Percentiles rank a stretch among this genome's conserved stretches.
phyloP scores from a whole-genome alignment of 2,329 filamentous ascomycete genomes.

The Coleophoma crateriformis region DNA sequence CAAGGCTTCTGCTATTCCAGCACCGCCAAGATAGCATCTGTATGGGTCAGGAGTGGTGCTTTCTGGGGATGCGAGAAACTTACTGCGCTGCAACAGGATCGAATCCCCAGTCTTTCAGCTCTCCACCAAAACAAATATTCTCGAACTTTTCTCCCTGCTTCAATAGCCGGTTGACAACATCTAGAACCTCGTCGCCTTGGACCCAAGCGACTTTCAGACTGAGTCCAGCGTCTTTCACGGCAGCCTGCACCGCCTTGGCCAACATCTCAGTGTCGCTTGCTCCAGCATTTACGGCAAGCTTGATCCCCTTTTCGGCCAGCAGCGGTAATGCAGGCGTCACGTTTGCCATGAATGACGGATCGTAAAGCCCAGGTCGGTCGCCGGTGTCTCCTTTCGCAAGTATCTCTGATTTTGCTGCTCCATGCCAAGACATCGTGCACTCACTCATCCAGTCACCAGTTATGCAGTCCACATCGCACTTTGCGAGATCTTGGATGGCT shows the following conservation, averaged over 20 bases:
- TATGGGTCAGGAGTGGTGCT: neutral
- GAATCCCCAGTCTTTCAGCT: constrained; percentile 12
- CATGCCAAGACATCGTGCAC: constrained; percentile 26
- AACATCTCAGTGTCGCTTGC: constrained; percentile 43
- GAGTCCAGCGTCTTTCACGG: constrained; percentile 1
- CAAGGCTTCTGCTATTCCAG: constrained; percentile 31
- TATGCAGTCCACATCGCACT: constrained; percentile 37
- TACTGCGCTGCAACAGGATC: constrained; percentile 13
- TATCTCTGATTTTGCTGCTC: constrained; percentile 15
- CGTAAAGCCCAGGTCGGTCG: constrained; percentile 31
- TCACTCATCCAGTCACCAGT: constrained; percentile 42
- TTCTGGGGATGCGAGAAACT: neutral
- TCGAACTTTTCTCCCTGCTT: constrained; percentile 6
- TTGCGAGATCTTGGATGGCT: constrained; percentile 34
- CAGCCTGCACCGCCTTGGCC: constrained; percentile 15
- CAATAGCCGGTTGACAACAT: constrained; percentile 14
- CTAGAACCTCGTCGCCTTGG: constrained; percentile 36
- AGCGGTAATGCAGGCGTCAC: constrained; percentile 29
- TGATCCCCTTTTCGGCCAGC: constrained; percentile 39
- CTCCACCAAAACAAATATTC: constrained; percentile 4
- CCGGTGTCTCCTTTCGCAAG: neutral
- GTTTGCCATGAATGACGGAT: constrained; percentile 30
- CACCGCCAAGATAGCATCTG: constrained; percentile 39
- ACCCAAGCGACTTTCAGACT: constrained; percentile 38
- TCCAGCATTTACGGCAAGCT: constrained; percentile 46